phyloP scores from a whole-genome alignment of 1,284 basidiomycete species.

The Boletus sp. region DNA sequence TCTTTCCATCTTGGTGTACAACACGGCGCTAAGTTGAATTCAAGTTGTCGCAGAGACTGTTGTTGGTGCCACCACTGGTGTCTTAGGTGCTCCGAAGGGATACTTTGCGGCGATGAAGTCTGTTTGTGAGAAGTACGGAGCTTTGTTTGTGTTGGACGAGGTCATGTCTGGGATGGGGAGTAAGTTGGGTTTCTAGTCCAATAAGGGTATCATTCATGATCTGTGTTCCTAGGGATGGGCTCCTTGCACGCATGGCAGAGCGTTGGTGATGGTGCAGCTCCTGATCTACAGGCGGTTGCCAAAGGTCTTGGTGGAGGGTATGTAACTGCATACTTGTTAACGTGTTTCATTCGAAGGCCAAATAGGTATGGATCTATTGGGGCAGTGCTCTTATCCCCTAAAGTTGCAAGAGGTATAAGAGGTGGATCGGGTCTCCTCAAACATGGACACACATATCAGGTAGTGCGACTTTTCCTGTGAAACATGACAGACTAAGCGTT shows the following conservation, averaged over 20 bases:
- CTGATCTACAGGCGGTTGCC: constrained; percentile 81
- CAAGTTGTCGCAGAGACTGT: constrained; percentile 80
- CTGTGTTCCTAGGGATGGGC: constrained; percentile 59
- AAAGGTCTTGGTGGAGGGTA: constrained; percentile 86
- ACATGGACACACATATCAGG: constrained; percentile 87
- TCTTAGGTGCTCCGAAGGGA: constrained; percentile 69
- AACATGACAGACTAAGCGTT: constrained; percentile 6
- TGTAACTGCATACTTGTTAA: constrained; percentile 18
- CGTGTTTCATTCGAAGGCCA: constrained; percentile 1
- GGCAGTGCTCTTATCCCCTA: constrained; percentile 70
- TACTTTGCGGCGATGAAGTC: constrained; percentile 82
- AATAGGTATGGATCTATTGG: constrained; percentile 78
- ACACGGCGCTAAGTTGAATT: constrained; percentile 10
- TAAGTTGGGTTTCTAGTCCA: constrained; percentile 33
- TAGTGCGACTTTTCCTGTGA: constrained; percentile 20
- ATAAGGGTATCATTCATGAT: constrained; percentile 8
- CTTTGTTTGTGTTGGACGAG: constrained; percentile 84
- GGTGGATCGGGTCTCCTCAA: constrained; percentile 67
- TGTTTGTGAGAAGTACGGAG: constrained; percentile 84
- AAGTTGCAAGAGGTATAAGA: constrained; percentile 65
- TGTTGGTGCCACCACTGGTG: constrained; percentile 79
- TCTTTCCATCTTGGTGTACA: not conserved
- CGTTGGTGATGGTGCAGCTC: constrained; percentile 68
- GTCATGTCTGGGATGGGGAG: constrained; percentile 86
- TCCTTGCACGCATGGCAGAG: constrained; percentile 84